Evolutionary conservation across 1,139 yeast species (phyloP).

Genomic region (Pichia sp.): DNA sequence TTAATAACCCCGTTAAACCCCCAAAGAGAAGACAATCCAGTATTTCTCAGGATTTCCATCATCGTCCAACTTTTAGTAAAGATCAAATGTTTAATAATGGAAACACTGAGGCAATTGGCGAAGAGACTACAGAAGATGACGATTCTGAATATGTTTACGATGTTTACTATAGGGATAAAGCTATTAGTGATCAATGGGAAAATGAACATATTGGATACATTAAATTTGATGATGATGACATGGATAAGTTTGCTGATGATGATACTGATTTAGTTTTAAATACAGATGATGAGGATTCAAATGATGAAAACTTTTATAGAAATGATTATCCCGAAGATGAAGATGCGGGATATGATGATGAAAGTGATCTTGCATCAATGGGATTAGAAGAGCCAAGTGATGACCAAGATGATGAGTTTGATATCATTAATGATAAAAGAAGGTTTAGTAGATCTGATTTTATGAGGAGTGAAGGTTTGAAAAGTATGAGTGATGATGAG

Average conservation of each 20-base stretch:
- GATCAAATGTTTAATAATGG: slow-evolving; percentile 7
- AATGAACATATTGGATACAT: slow-evolving; percentile 57
- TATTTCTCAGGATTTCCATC: slow-evolving; percentile 12
- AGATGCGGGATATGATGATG: slow-evolving; percentile 40
- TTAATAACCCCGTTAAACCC: slow-evolving; percentile 18
- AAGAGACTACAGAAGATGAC: slow-evolving; percentile 26
- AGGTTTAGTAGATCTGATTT: slow-evolving; percentile 26
- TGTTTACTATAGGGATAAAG: slow-evolving; percentile 62
- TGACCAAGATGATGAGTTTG: slow-evolving; percentile 36
- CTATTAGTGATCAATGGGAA: slow-evolving; percentile 43
- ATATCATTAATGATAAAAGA: slow-evolving; percentile 28
- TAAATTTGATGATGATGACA: slow-evolving; percentile 61
- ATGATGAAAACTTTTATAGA: slow-evolving; percentile 85
- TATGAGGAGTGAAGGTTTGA: slow-evolving; percentile 25
- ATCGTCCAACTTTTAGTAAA: slow-evolving; percentile 10
- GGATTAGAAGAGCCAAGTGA: slow-evolving; percentile 31
- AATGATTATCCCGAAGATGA: slow-evolving; percentile 96
- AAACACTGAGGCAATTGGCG: slow-evolving; percentile 3
- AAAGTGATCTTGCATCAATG: slow-evolving; percentile 20
- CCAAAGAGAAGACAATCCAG: slow-evolving; percentile 25
- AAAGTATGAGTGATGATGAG: slow-evolving; percentile 31
- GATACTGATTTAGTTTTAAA: slow-evolving; percentile 42
- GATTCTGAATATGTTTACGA: slow-evolving; percentile 84
- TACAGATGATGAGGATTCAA: slow-evolving; percentile 66
- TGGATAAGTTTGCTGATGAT: slow-evolving; percentile 43